Evolutionary conservation across 331 rosid genomes (phyloP), one percentile per base, ranked within the genome.

Genomic region (Dryas integrifolia): DNA sequence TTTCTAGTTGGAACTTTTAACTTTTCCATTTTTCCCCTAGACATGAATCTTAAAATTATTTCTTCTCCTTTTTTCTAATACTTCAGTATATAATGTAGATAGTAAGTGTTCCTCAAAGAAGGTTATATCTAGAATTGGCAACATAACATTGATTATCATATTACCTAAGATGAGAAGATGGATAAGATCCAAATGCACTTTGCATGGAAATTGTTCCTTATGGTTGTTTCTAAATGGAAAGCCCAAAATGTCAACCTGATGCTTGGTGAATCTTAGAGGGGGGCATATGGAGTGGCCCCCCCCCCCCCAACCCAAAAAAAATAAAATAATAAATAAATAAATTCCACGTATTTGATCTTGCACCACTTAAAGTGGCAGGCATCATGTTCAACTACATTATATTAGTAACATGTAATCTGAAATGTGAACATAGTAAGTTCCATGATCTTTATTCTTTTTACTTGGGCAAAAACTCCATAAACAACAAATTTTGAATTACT

Each of bases 1-100:
- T 35, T 24, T 58, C 79, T 56, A 52, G 58, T 59, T 43, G 57
- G 73, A n/a, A 61, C 30, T 76, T 45, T 21, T 70, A 43, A 69
- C 41, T 21, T 69, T 3, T 41, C 43, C 72, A 16, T 65, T 35
- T 60, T 18, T 46, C 46, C 65, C 41, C 24, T n/a, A 51, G n/a
- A 12, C 35, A 59, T 35, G 14, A 40, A 16, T 63, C 16, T 41
- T 8, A 62, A 13, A 15, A n/a, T 4, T 44, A 11, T 6, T n/a
- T 14, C 21, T 35, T 5, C n/a, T 40, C 65, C 0, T 35, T 5
- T 15, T 59, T 4, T 70, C 4, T 45, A 30, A 9, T 57, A 3
- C 1, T 18, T 24, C 41, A 13, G 21, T 41, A 16, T 44, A 44
- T 38, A 15, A 53, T 56, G 14, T 69, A 49, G 59, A 50, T 15